Base-by-base conservation (phyloP, 129 eudicot genomes). In the Helianthus tuberosus region DNA sequence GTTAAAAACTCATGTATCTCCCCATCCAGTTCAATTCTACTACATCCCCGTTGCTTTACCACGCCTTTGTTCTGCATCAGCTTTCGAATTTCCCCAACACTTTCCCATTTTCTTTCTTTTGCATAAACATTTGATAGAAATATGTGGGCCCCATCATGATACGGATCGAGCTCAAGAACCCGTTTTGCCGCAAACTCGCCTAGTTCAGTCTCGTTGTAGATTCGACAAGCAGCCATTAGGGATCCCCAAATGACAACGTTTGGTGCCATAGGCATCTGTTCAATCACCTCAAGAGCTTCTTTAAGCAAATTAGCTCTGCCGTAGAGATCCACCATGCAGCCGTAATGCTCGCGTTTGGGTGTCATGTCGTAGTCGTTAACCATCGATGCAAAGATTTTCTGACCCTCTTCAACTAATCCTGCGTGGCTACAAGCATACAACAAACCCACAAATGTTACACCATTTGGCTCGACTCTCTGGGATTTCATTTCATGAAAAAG, bases 131-230 rank as follows among this genome's bases (percentile, higher is more conserved):
- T 91, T 8, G 95, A 91, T 60, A 91, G 66, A 32, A 88, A 66
- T 10, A 88, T 85, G 36, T 84, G 88, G 53, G 97, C 97, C 58
- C 91, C 95, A 32, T 91, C 91, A 41, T 91, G 94, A 69, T 82
- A 82, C 4, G 97, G 95, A 65, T 88, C 95, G 14, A 91, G 79
- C 79, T 82, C 83, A 46, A 91, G 95, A 78, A 88, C 75, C 61
- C 60, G 86, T 54, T 88, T 88, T 61, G 97, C 97, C 41, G 97
- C 95, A 84, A 69, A 91, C 76, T 86, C 89, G n/a, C 97, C 97
- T 49, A 91, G 73, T 77, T 91, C 91, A 66, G 77, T 66, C 79
- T 88, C 86, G n/a, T 81, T 83, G 50, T 88, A 88, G 29, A 71
- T 39, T 53, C 87, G 76, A 39, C 95, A 91, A 36, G 97, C 89